Evolutionary conservation across 2,329 filamentous ascomycete genomes (phyloP), one percentile per base, ranked within the genome.

Genomic region (Emericellopsis cladophorae): DNA sequence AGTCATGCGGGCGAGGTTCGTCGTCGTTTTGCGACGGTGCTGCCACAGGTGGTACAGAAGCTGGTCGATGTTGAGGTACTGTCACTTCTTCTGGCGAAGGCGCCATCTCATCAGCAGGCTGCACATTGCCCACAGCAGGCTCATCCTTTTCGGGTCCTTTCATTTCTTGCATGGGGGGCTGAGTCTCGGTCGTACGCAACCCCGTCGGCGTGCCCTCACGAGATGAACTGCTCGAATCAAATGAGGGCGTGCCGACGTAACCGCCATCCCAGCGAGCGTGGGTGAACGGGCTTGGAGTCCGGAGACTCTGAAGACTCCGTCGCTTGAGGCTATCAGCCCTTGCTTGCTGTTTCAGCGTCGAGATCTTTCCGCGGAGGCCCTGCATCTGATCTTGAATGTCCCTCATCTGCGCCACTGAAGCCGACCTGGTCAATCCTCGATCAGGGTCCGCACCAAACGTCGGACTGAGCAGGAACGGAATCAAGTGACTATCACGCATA

Each of bases 341-440:
- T 0, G 85, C 83, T 50, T 86, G 81, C 46, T 88, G 79, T 50
- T 84, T 82, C 34, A 95, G 60, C 14, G 70, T 82, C 2, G 86
- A 89, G 31, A 95, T 88, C 52, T 87, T 86, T 44, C 84, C 85
- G 54, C 88, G 89, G 37, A 95, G 68, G 40, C 84, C 86, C 42
- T 83, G 79, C 74, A 95, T 85, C 56, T 94, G 87, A 48, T 87
- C 81, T 45, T 86, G 85, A 35, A 95, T 66, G 40, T 75, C 74
- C 8, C 81, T 77, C 53, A 85, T 77, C 52, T 84, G 80, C 12
- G 80, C 72, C n/a, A 78, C 78, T 1, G 86, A 90, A 12, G 78
- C 70, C 3, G 84, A 80, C 15, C 84, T 72, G 22, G 73, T 73
- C 8, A 81, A 59, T 1, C 67, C 69, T 35, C 66, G 62, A 9